Conservation (phyloP, 495 filamentous ascomycete species). For the Rusavskia elegans region DNA sequence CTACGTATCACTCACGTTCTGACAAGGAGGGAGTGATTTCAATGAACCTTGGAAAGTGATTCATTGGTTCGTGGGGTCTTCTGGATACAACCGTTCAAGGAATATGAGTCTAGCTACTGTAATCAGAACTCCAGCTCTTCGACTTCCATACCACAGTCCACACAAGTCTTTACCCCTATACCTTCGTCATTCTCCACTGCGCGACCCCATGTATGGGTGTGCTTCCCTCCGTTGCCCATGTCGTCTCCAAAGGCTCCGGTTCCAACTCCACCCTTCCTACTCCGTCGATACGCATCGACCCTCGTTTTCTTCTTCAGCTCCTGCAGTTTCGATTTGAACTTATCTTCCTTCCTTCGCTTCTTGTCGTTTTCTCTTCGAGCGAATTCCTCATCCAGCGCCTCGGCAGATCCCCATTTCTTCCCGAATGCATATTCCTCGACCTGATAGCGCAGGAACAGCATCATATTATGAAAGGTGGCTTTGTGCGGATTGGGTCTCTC, state of each 20-base stretch:
- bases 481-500: conserved; percentile 90
- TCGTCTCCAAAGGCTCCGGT: conserved; percentile 63
- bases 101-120: neutral
- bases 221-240: conserved; percentile 46
- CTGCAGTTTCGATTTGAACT: conserved; percentile 74
- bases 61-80: too few relatives aligned
- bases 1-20: too few relatives aligned
- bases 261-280: conserved; percentile 31
- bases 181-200: conserved; percentile 67
- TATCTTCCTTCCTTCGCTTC: conserved; percentile 76
- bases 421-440: conserved; percentile 81
- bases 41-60: too few relatives aligned
- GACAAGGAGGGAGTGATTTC: too few relatives aligned
- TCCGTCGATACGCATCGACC: conserved; percentile 73
- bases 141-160: conserved; percentile 88
- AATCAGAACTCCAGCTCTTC: conserved; percentile 78
- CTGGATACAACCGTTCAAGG: too few relatives aligned
- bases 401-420: conserved; percentile 75
- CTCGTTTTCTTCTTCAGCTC: conserved; percentile 89
- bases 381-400: conserved; percentile 81
- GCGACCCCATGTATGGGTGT: conserved; percentile 88
- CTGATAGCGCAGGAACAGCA: conserved; percentile 86
- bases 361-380: conserved; percentile 63
- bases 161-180: conserved; percentile 66
- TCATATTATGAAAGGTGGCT: conserved; percentile 94